Evolutionary conservation across 441 rosid species (phyloP).

Genomic region (Rhodomyrtus psidioides): DNA sequence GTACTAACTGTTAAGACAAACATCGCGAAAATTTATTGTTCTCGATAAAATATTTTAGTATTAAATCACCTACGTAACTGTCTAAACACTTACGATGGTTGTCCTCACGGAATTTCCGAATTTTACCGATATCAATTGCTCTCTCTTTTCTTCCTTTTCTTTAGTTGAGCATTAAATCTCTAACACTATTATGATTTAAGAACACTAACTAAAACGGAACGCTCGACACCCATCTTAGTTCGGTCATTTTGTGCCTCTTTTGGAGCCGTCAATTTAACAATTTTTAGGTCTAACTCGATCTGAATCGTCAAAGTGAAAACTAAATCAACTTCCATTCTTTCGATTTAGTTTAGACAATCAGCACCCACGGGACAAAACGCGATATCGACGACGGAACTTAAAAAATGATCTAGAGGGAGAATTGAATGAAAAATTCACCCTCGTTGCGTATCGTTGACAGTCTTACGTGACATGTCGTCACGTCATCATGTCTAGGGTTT

Average conservation of each 20-base stretch:
- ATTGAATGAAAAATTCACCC: neutral
- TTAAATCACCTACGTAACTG: neutral
- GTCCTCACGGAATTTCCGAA: neutral
- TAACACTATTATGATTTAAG: neutral
- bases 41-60: neutral
- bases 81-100: neutral
- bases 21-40: neutral
- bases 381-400: neutral
- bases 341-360: neutral
- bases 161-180: neutral
- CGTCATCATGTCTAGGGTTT: neutral
- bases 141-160: neutral
- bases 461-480: no score
- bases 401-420: neutral
- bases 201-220: neutral
- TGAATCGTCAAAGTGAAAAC: neutral
- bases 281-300: neutral
- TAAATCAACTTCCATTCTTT: neutral
- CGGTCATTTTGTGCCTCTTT: neutral
- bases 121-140: neutral
- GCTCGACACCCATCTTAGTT: neutral
- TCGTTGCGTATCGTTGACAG: neutral
- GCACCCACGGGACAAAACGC: no score
- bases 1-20: neutral
- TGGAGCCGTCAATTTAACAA: neutral